Evolutionary conservation across 2,329 filamentous ascomycete species (phyloP).

Genomic region (Monosporascus cannonballus): DNA sequence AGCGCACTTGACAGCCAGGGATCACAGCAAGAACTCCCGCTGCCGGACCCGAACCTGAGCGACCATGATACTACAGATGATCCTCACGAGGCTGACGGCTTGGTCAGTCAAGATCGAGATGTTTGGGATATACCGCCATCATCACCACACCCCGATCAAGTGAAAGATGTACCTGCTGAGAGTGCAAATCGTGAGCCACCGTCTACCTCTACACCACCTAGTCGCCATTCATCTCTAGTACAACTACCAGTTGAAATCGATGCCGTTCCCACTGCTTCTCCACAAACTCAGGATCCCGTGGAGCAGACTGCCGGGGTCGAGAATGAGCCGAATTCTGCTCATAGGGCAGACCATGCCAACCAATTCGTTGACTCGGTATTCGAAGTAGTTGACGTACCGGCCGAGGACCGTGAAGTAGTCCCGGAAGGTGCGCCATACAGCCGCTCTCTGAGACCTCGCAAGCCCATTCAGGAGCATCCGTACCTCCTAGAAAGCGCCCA

Average conservation of each 20-base stretch:
- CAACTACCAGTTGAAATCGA: neutral
- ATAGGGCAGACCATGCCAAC: constrained; percentile 1
- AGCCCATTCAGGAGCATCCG: constrained; percentile 56
- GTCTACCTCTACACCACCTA: neutral
- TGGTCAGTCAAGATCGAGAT: constrained; percentile 4
- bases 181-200: neutral
- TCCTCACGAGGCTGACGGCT: neutral
- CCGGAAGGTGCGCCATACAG: constrained; percentile 14
- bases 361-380: constrained; percentile 6
- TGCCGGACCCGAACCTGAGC: neutral
- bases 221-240: neutral
- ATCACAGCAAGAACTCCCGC: constrained; percentile 15
- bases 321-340: constrained; percentile 2
- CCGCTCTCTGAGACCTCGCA: constrained; percentile 51
- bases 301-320: neutral
- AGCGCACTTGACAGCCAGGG: constrained; percentile 30
- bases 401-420: constrained; percentile 7
- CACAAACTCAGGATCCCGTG: neutral
- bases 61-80: constrained; percentile 1
- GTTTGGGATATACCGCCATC: constrained; percentile 28
- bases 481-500: constrained; percentile 51
- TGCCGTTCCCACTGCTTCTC: neutral
- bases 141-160: constrained; percentile 12
- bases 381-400: constrained; percentile 5
- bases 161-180: constrained; percentile 17